Percentiles rank a stretch among this genome's conserved stretches.
Evolutionary conservation across 179 eudicot genomes (phyloP).

Genomic region (Beta corolliflora): DNA sequence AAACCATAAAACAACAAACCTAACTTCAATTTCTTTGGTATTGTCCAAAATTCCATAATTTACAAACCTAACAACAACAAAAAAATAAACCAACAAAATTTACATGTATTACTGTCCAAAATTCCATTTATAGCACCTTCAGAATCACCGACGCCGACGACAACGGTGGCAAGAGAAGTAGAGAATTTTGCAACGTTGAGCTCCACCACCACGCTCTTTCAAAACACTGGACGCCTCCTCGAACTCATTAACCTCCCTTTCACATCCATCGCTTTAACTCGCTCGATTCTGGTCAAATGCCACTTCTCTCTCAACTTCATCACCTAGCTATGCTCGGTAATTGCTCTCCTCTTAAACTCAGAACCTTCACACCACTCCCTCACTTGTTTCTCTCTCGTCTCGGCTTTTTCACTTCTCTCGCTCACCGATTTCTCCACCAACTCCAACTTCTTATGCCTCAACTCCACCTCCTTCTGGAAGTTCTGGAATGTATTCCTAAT

Average conservation of each 20-base stretch:
- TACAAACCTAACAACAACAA: no score
- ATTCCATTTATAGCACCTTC: no score
- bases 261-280: slow-evolving; percentile 17
- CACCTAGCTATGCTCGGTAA: slow-evolving; percentile 7
- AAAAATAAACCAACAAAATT: no score
- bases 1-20: no score
- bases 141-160: no score
- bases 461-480: slow-evolving; percentile 7
- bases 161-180: no score
- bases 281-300: slow-evolving; percentile 1
- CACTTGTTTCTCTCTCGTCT: slow-evolving; percentile 7
- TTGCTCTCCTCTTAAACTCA: slow-evolving; percentile 17
- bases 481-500: not conserved
- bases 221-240: no score
- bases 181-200: no score
- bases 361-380: slow-evolving; percentile 19
- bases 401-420: slow-evolving; percentile 9
- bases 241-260: not conserved
- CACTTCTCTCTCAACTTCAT: slow-evolving; percentile 21
- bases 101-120: no score
- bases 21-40: no score
- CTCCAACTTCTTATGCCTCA: slow-evolving; percentile 12
- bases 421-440: slow-evolving; percentile 12
- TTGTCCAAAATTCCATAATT: no score
- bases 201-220: no score